A percentile compares a stretch with the other conserved stretches of the same genome.
Conservation (phyloP, 768 basidiomycete species). For the Asterophora parasitica region DNA sequence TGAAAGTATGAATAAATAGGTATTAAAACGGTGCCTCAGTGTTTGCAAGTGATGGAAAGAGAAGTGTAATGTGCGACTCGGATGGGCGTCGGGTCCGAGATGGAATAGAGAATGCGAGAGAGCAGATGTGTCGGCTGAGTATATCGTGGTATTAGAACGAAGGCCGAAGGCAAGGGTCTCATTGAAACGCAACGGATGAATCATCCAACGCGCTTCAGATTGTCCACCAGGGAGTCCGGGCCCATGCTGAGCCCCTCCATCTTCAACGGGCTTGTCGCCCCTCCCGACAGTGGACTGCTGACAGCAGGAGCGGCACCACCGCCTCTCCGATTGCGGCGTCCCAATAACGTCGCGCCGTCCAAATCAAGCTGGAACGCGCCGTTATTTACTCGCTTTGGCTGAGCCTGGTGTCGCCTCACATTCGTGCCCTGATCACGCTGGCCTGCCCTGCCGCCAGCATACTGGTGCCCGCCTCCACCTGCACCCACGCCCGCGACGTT, state of each 20-base stretch:
- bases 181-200: neutral
- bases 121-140: neutral
- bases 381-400: constrained; percentile 10
- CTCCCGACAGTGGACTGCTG: constrained; percentile 31
- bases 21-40: constrained; percentile 7
- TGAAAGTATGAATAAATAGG: constrained; percentile 9
- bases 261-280: constrained; percentile 21
- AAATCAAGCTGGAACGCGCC: constrained; percentile 80
- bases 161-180: no score
- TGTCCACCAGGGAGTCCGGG: constrained; percentile 16
- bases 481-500: constrained; percentile 12
- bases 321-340: constrained; percentile 51
- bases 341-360: constrained; percentile 81
- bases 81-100: neutral
- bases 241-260: constrained; percentile 23
- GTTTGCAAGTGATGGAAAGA: neutral
- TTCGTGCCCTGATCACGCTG: constrained; percentile 27
- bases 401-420: constrained; percentile 11
- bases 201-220: constrained; percentile 19
- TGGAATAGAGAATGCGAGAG: neutral
- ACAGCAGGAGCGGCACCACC: constrained; percentile 21
- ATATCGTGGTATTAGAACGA: no score
- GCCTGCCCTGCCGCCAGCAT: constrained; percentile 33
- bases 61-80: neutral
- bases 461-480: constrained; percentile 13